These are phyloP conservation scores for Orbilia javanica DNA, from an alignment of 2,329 filamentous ascomycete species.

Conservation along the genomic window DNA sequence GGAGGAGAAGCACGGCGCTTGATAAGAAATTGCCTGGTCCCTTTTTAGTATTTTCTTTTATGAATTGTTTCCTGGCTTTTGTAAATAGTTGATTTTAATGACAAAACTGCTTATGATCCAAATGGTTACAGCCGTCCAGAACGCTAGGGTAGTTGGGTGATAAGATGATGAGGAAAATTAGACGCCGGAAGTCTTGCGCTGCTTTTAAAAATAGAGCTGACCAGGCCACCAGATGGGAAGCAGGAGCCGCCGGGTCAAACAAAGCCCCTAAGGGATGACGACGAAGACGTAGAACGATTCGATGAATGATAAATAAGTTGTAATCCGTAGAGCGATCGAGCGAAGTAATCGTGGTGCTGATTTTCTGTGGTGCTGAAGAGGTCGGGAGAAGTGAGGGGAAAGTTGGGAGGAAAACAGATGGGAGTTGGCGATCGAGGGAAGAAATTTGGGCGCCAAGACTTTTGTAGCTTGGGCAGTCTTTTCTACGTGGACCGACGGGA, in stretches of 20 bases:
- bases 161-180: conserved; percentile 49
- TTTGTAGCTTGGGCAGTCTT: conserved; percentile 56
- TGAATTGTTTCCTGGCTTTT: conserved; percentile 35
- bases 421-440: conserved; percentile 59
- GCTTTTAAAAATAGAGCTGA: conserved; percentile 56
- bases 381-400: conserved; percentile 58
- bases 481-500: conserved; percentile 58
- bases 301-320: conserved; percentile 40
- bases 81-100: conserved; percentile 58
- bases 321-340: conserved; percentile 33
- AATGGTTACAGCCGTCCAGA: conserved; percentile 50
- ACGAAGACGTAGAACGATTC: conserved; percentile 35
- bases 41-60: conserved; percentile 36
- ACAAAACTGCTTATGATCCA: conserved; percentile 49
- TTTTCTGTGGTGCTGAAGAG: conserved; percentile 44
- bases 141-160: conserved; percentile 41
- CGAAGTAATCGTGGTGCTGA: conserved; percentile 41
- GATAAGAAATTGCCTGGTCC: conserved; percentile 56
- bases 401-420: conserved; percentile 58
- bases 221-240: conserved; percentile 32
- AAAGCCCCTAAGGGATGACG: conserved; percentile 34
- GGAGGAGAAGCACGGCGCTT: conserved; percentile 55
- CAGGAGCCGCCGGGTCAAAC: conserved; percentile 52
- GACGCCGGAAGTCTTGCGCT: conserved; percentile 58
- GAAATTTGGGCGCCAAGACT: conserved; percentile 59